phyloP scores from a whole-genome alignment of 257 asterid genomes.

The Fraxinus pennsylvanica region DNA sequence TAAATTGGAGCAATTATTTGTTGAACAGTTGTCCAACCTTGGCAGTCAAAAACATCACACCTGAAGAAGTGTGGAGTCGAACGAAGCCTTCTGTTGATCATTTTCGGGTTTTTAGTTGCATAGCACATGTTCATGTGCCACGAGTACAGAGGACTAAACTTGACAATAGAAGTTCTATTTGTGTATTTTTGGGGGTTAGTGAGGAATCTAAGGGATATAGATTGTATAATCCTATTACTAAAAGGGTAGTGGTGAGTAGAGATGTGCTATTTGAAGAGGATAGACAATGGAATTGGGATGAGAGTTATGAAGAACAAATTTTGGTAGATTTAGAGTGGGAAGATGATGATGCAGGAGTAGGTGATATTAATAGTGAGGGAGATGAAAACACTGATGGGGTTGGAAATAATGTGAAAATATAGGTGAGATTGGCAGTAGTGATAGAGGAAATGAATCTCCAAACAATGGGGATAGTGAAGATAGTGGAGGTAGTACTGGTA shows the following conservation, averaged over 20 bases:
- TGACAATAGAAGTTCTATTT: not conserved
- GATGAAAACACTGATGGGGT: not conserved
- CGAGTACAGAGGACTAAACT: not conserved
- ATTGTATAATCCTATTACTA: not conserved
- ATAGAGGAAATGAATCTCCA: too few relatives aligned
- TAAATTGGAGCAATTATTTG: too few relatives aligned
- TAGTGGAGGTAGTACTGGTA: too few relatives aligned
- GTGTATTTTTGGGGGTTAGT: not conserved
- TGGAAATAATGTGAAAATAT: not conserved
- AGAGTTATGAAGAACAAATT: not conserved
- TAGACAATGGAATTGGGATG: not conserved
- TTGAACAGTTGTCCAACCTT: too few relatives aligned
- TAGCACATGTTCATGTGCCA: not conserved
- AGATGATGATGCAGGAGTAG: too few relatives aligned
- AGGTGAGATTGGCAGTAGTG: too few relatives aligned
- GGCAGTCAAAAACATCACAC: too few relatives aligned
- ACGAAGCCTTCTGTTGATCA: not conserved
- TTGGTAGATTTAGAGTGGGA: not conserved
- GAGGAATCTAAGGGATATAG: not conserved
- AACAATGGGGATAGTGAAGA: not conserved
- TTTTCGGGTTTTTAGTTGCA: not conserved
- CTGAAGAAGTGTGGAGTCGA: too few relatives aligned
- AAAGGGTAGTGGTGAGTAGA: not conserved
- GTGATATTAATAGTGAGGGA: too few relatives aligned
- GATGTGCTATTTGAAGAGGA: not conserved